Percentiles rank a stretch among this genome's conserved stretches.
Evolutionary conservation across 1,139 yeast genomes (phyloP).

Genomic region (Blastobotrys raffinosifermentans): DNA sequence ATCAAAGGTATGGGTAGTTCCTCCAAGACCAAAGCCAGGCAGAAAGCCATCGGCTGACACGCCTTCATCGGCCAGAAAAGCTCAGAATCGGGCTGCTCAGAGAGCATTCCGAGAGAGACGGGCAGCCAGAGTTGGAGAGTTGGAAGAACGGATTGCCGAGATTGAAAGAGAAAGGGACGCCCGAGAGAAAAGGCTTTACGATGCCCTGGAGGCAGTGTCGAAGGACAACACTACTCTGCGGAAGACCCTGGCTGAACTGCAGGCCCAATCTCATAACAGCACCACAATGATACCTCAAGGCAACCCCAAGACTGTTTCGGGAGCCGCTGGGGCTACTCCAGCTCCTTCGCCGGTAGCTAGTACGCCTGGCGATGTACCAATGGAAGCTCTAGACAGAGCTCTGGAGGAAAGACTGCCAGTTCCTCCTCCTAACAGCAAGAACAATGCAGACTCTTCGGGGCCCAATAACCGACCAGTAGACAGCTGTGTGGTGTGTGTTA

Average conservation of each 20-base stretch:
- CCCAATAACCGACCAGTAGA: slow-evolving; percentile 22
- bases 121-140: slow-evolving; percentile 53
- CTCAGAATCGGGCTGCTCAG: slow-evolving; percentile 94
- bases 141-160: slow-evolving; percentile 52
- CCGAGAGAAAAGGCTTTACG: slow-evolving; percentile 21
- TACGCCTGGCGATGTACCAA: slow-evolving; percentile 21
- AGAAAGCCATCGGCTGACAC: slow-evolving; percentile 70
- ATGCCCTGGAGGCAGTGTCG: slow-evolving; percentile 15
- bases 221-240: slow-evolving; percentile 20
- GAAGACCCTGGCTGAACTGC: slow-evolving; percentile 14
- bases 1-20: slow-evolving; percentile 86
- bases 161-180: slow-evolving; percentile 50
- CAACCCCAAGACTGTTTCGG: slow-evolving; percentile 3
- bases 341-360: slow-evolving; percentile 11
- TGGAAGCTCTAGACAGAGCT: slow-evolving; percentile 36
- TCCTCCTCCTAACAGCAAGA: slow-evolving; percentile 12
- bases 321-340: slow-evolving; percentile 1
- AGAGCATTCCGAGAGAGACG: slow-evolving; percentile 82
- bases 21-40: slow-evolving; percentile 89
- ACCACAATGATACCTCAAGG: slow-evolving; percentile 6
- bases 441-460: slow-evolving; percentile 6
- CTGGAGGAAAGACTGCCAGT: slow-evolving; percentile 36
- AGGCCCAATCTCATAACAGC: too few relatives aligned
- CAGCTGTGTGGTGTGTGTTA: slow-evolving; percentile 62
- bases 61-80: slow-evolving; percentile 59